Base-by-base conservation (phyloP, 2,329 filamentous ascomycete species). In the Penicillium sp. region DNA sequence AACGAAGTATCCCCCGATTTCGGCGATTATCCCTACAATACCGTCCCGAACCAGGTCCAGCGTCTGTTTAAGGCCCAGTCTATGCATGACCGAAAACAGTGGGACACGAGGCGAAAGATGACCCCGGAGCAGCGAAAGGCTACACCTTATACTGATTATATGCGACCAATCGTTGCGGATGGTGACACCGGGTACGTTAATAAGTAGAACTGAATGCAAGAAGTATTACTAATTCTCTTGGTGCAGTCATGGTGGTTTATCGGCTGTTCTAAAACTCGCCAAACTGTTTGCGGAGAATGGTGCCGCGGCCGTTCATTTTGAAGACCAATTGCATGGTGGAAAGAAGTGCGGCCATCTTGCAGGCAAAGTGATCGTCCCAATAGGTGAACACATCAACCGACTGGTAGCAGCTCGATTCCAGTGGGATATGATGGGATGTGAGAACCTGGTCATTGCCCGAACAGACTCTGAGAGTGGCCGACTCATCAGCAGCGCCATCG, bases 1-100 rank as follows among this genome's bases (percentile, higher is more conserved):
- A 97, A 99, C 78, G 94, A 99, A 75, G 94, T 99, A 29, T 97
- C 92, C 0, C 90, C 94, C 43, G 94, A 99, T 74, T 96, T 97
- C 78, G 94, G 94, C 69, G 94, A 99, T 76, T 99, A 99, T 74
- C 94, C 94, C 0, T 99, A 99, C 79, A 97, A 97, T 73, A 99
- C 94, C 0, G 94, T 99, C 5, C 94, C 94, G 9, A 97, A 97
- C 77, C 94, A 97, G 75, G 94, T 99, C 4, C 92, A 99, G 79
- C 86, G 94, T 62, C 80, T 99, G 50, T 91, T 95, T 79, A 97
- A 97, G 78, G 94, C 94, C 4, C 94, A 99, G 76, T 92, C 92
- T 64, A 87, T 97, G 81, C 94, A 99, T 74, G 94, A 99, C 75
- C 88, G 94, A 65, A 96, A 95, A 76, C 90, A 97, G 70, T 97